Evolutionary conservation across 495 filamentous ascomycete genomes (phyloP), one percentile per base, ranked within the genome.

Genomic region (Lasiosphaeriaceae sp.): DNA sequence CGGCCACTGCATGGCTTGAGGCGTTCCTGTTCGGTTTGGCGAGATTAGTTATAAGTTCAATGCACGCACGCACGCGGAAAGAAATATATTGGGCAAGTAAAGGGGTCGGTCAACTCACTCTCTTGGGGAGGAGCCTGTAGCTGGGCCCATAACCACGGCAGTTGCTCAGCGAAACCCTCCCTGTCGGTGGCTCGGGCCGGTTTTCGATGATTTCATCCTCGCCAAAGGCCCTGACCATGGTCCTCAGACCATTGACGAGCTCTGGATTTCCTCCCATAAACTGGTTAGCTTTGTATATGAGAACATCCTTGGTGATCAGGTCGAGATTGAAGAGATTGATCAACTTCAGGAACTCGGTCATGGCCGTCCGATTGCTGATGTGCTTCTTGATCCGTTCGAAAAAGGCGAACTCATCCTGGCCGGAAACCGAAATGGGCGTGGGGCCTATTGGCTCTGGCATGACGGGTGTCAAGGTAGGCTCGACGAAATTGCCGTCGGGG

Each of bases 301-400:
- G 77, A 35, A 88, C 79, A 43, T 88, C 82, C 44, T 86, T 88
- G 63, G 90, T 90, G 57, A 99, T 91, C 11, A 97, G 76, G 58
- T 94, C 92, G 60, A 92, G 88, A 7, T 88, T 91, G 71, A 90
- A 97, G 24, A 99, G 78, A 56, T 97, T 97, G 73, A 92, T 90
- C 3, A 97, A 81, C 72, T 97, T 97, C 57, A 97, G 75, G 71
- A 97, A 97, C 64, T 99, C 95, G 59, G 86, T 91, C 77, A 90
- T 94, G 12, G 85, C 88, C 53, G 88, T 87, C 66, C 96, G 90
- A 68, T 97, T 97, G 39, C 84, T 84, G 57, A 99, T 89, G 70
- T 86, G 92, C 71, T 99, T 99, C 81, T 96, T 97, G 47, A 94
- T 91, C 14, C 91, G 85, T 47, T 99, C 95, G 57, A 99, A 99